Base-by-base conservation (phyloP, 2,329 filamentous ascomycete species). In the Colletotrichum acutatum region DNA sequence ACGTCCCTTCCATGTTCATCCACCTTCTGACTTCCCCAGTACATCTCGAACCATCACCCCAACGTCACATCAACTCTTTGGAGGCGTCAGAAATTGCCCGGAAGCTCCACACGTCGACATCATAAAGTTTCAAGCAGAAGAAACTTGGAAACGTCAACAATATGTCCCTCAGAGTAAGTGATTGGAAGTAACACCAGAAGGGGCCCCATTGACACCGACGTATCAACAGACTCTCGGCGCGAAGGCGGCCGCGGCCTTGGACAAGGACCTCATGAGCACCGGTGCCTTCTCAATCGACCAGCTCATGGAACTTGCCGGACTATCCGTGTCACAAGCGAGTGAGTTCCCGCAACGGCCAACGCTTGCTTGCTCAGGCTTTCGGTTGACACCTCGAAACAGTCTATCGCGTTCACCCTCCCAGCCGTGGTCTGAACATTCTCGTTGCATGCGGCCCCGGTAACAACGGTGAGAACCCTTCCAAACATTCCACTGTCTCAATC, bases 271-370 rank as follows among this genome's bases (percentile, higher is more conserved):
- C 74, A 98, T 99, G 95, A 94, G 91, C 80, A 90, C 90, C 12
- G 90, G 92, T 0, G 95, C 94, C 9, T 99, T 98, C 84, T 97
- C 95, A 12, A 90, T 99, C 68, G 97, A 98, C 80, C 97, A 99
- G 83, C 87, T 99, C 61, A 98, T 99, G 97, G 97, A 98, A 81
- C 86, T 99, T 8, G 97, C 97, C 56, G 97, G 97, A 0, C 88
- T 99, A 0, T 95, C 95, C 1, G 95, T 98, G 30, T 96, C 96
- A 14, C 95, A 98, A 86, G 95, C 93, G 63, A 91, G 95, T 95
- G 80, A 71, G 54, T 49, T 24, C 22, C 5, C 2, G n/a, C 6
- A 16, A 19, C 24, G 7, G n/a, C 34, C 30, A 12, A 9, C 5
- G 8, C n/a, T 5, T 8, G 8, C n/a, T 5, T 24, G n/a, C 4